Conservation (phyloP, 495 filamentous ascomycete genomes). For the Parathielavia hyrcaniae region DNA sequence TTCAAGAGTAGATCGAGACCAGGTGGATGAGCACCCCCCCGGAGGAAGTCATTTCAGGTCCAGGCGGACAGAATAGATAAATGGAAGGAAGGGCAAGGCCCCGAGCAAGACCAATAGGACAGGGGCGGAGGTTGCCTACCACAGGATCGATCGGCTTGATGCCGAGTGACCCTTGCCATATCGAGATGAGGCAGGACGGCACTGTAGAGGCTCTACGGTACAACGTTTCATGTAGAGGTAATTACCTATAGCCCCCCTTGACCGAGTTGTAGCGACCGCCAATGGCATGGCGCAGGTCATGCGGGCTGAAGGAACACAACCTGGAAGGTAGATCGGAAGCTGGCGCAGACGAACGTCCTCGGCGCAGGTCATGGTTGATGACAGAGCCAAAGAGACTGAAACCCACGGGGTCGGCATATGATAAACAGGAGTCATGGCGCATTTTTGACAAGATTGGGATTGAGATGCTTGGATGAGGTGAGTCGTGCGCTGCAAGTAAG, state of each 20-base stretch:
- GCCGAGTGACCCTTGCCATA: slow-evolving; percentile 2
- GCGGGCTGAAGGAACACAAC: slow-evolving; percentile 4
- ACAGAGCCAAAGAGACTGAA: background rate
- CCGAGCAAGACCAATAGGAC: background rate
- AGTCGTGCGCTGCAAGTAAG: no score
- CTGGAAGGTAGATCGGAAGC: background rate
- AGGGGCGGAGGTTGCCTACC: background rate
- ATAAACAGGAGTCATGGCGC: background rate
- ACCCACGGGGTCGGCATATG: background rate
- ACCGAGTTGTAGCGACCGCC: background rate
- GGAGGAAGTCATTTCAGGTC: background rate
- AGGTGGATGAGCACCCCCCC: background rate
- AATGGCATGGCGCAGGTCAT: slow-evolving; percentile 7
- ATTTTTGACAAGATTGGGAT: no score
- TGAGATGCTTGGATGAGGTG: no score
- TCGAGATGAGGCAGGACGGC: background rate
- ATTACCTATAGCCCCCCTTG: background rate
- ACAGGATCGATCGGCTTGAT: background rate
- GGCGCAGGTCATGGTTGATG: background rate
- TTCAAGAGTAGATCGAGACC: background rate
- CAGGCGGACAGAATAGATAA: background rate
- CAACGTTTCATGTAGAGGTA: background rate
- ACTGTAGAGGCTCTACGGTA: background rate
- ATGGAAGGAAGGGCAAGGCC: slow-evolving; percentile 3
- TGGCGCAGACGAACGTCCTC: background rate